These are phyloP conservation scores for Aspergillus hortae DNA, from an alignment of 2,329 filamentous ascomycete species.

Conservation along the genomic window DNA sequence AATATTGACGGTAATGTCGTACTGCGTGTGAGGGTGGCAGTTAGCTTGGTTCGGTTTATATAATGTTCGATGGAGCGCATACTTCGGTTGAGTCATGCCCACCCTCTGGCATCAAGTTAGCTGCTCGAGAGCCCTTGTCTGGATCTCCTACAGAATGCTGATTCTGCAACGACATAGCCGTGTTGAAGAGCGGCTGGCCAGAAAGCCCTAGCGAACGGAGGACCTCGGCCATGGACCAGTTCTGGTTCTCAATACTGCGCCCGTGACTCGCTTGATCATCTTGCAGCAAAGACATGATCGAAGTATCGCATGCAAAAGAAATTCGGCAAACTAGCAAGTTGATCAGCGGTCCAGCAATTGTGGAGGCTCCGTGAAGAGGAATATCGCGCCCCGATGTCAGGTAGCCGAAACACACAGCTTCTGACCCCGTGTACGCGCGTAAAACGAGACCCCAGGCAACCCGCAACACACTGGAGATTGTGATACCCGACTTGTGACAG, in stretches of 20 bases:
- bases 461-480: constrained; percentile 31
- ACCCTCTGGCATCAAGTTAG: background rate
- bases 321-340: constrained; percentile 18
- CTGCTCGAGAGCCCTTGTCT: background rate
- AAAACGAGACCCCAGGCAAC: constrained; percentile 40
- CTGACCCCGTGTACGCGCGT: constrained; percentile 31
- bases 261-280: constrained; percentile 1
- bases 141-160: background rate
- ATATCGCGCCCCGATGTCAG: constrained; percentile 39
- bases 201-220: constrained; percentile 10
- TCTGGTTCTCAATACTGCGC: constrained; percentile 10
- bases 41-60: background rate
- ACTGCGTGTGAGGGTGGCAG: background rate
- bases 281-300: background rate
- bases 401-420: constrained; percentile 40
- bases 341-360: constrained; percentile 35
- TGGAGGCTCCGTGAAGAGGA: constrained; percentile 28
- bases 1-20: constrained; percentile 7
- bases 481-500: constrained; percentile 11
- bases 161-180: constrained; percentile 16
- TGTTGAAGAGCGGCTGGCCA: constrained; percentile 17
- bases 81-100: constrained; percentile 15
- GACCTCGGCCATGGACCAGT: constrained; percentile 14
- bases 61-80: background rate
- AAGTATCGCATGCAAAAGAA: background rate